Conservation (phyloP, 2,329 filamentous ascomycete species). For the Ilyonectria mors-panacis region DNA sequence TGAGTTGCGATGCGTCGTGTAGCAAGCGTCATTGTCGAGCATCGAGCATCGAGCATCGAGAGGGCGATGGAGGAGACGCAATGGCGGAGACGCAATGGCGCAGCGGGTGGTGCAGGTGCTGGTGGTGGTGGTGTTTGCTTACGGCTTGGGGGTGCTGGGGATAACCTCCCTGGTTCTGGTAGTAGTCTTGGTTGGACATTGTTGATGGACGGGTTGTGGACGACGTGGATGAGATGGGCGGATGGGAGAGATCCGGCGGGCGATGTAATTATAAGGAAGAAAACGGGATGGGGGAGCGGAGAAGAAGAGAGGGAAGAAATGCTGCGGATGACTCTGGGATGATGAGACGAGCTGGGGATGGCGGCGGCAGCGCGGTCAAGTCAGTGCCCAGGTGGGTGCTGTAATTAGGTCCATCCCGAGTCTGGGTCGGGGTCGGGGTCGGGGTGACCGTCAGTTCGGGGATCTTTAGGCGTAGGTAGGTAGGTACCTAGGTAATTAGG, state of each 20-base stretch:
- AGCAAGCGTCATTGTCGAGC: background rate
- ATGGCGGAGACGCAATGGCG: conserved; percentile 13
- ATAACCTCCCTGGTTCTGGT: conserved; percentile 54
- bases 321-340: background rate
- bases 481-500: background rate
- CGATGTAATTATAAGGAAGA: background rate
- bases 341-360: background rate
- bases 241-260: background rate
- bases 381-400: background rate
- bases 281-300: background rate
- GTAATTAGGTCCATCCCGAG: background rate
- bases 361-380: background rate
- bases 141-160: conserved; percentile 59
- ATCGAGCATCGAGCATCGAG: background rate
- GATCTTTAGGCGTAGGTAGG: conserved; percentile 17
- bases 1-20: conserved; percentile 1
- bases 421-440: background rate
- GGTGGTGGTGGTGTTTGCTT: conserved; percentile 39
- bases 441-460: conserved; percentile 9
- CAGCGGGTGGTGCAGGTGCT: background rate
- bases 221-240: background rate
- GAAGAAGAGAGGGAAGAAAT: background rate
- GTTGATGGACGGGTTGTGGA: background rate
- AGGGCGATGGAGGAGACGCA: conserved; percentile 4
- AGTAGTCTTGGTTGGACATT: conserved; percentile 61